Evolutionary conservation across 495 filamentous ascomycete species (phyloP), one percentile per base, ranked within the genome.

Genomic region (Penicillium longicatenatum): DNA sequence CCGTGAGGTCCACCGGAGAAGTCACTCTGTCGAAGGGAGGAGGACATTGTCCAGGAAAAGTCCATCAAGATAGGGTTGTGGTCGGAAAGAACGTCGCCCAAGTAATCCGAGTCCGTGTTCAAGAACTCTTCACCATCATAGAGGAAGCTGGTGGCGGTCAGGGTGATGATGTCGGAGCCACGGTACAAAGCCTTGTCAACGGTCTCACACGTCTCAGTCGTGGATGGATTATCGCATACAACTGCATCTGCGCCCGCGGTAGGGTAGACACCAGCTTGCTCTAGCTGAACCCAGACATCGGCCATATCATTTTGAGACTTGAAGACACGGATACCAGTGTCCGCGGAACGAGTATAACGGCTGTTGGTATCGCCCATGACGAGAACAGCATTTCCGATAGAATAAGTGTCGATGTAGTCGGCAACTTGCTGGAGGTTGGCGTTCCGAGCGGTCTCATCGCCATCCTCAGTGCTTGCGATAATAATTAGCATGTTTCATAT

Each of bases 101-200:
- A 37, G 37, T 62, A 65, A 0, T 53, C 41, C 31, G 66, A 69
- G 2, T 82, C 82, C 9, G 62, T 82, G 63, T 84, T 77, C 1
- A 84, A 66, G 67, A 87, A 88, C 19, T 66, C 65, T 10, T 58
- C 30, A 48, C 72, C 73, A 19, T 74, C 82, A 57, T 87, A 87
- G 52, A 63, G 61, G 62, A 78, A 84, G 29, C 63, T 63, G 0
- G 70, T 73, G 0, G 79, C 76, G 9, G 58, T 52, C 10, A 87
- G 64, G 0, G 62, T 64, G 0, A 85, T 58, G 1, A 82, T 60
- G 7, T 73, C 69, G 29, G 77, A 76, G 4, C 74, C 74, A 11
- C 84, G 76, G 65, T 85, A 86, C 48, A 86, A 75, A 42, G 86
- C 77, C 67, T 87, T 88, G 59, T 88, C 85, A 16, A 88, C 81